Conservation (phyloP, 2,329 filamentous ascomycete species). For the Sporothrix globosa region DNA sequence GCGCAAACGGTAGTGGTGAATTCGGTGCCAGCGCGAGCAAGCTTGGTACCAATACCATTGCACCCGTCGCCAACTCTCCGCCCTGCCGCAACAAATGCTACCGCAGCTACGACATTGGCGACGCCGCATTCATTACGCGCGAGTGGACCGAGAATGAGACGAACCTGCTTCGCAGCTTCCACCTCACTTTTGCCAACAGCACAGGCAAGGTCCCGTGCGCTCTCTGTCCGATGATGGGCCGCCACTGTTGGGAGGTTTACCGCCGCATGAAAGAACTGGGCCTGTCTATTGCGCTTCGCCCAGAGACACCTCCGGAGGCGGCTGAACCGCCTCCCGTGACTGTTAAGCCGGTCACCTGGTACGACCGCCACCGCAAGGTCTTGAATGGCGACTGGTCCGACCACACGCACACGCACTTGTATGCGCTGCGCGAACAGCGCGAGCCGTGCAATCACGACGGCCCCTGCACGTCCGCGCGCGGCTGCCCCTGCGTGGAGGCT, state of each 20-base stretch:
- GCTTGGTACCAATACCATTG: not conserved
- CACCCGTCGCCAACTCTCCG: slow-evolving; percentile 28
- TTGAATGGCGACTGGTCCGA: slow-evolving; percentile 60
- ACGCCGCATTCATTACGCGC: slow-evolving; percentile 42
- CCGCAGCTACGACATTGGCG: slow-evolving; percentile 42
- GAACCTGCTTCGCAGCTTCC: slow-evolving; percentile 53
- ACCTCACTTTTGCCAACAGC: slow-evolving; percentile 50
- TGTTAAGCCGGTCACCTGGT: slow-evolving; percentile 56
- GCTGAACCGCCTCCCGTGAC: slow-evolving; percentile 40
- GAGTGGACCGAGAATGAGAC: slow-evolving; percentile 56
- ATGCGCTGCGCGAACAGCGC: slow-evolving; percentile 60
- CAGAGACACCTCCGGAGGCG: slow-evolving; percentile 35
- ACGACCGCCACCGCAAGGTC: slow-evolving; percentile 60
- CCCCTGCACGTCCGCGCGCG: slow-evolving; percentile 59
- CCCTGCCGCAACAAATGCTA: slow-evolving; percentile 53
- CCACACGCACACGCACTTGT: slow-evolving; percentile 58
- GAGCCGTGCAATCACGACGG: slow-evolving; percentile 72
- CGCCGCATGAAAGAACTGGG: slow-evolving; percentile 49
- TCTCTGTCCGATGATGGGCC: slow-evolving; percentile 54
- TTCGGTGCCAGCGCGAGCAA: not conserved
- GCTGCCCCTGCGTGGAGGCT: slow-evolving; percentile 65
- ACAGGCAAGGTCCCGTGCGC: slow-evolving; percentile 53
- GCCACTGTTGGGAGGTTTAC: slow-evolving; percentile 58
- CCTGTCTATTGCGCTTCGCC: slow-evolving; percentile 42
- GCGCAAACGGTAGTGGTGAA: not conserved